These are phyloP conservation scores for Polygonum maritimum DNA, from an alignment of 148 eudicot genomes.

Conservation along the genomic window DNA sequence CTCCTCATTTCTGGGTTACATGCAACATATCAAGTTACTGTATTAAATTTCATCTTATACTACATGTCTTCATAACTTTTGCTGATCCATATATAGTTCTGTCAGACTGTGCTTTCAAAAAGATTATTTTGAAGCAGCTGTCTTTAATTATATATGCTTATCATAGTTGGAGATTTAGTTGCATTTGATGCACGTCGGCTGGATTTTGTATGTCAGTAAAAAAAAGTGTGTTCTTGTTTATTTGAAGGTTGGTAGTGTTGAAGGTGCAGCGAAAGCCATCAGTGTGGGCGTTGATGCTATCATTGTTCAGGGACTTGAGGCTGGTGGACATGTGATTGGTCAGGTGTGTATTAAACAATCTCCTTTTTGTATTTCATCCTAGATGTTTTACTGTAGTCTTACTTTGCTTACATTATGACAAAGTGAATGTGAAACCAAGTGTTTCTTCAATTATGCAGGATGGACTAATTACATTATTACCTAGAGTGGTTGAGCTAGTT, in stretches of 20 bases:
- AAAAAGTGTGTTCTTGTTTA: background rate
- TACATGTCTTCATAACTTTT: too few species aligned
- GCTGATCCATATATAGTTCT: too few species aligned
- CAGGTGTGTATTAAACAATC: slow-evolving; percentile 33
- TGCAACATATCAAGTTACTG: background rate
- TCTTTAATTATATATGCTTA: too few species aligned
- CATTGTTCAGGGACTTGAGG: slow-evolving; percentile 88
- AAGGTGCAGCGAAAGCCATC: slow-evolving; percentile 63
- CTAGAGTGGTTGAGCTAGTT: slow-evolving; percentile 69
- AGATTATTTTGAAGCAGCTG: too few species aligned
- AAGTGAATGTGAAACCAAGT: background rate
- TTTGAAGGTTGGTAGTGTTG: slow-evolving; percentile 64
- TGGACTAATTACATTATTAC: slow-evolving; percentile 58
- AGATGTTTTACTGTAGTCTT: background rate
- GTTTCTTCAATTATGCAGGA: slow-evolving; percentile 36
- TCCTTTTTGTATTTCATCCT: background rate
- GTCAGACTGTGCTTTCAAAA: too few species aligned
- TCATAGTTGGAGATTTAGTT: background rate
- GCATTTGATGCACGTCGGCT: background rate
- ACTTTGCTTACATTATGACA: slow-evolving; percentile 3
- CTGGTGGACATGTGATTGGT: slow-evolving; percentile 95
- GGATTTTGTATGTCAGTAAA: background rate
- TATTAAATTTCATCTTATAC: background rate
- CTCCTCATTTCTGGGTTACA: too few species aligned
- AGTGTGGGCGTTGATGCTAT: slow-evolving; percentile 77